Conservation (phyloP, 208 protist genomes). For the Porcisia deanei region DNA sequence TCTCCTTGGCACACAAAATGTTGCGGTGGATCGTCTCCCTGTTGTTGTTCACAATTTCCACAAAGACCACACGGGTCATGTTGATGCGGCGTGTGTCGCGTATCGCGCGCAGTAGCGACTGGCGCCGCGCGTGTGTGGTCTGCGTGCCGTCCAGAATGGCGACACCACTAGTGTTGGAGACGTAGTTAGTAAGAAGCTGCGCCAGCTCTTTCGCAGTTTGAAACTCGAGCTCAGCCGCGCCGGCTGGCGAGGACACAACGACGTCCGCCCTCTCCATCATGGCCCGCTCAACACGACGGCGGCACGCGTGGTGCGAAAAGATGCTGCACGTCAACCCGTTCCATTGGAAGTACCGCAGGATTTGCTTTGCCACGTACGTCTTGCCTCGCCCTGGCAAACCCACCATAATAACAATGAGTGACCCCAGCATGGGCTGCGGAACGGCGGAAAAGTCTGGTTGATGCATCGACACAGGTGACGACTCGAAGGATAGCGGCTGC, state of each 20-base stretch:
- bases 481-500: slow-evolving; percentile 22
- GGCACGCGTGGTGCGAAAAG: slow-evolving; percentile 72
- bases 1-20: slow-evolving; percentile 62
- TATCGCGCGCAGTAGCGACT: slow-evolving; percentile 69
- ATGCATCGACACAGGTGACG: slow-evolving; percentile 38
- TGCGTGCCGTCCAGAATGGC: slow-evolving; percentile 81
- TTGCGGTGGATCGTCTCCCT: slow-evolving; percentile 50
- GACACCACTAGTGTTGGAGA: slow-evolving; percentile 62
- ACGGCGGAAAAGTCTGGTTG: slow-evolving; percentile 73
- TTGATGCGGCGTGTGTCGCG: slow-evolving; percentile 64
- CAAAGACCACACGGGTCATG: slow-evolving; percentile 75
- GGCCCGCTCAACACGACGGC: slow-evolving; percentile 30
- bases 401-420: slow-evolving; percentile 91
- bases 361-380: slow-evolving; percentile 89
- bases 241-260: slow-evolving; percentile 16
- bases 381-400: slow-evolving; percentile 89
- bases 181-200: slow-evolving; percentile 66
- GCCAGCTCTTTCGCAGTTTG: slow-evolving; percentile 48
- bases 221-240: slow-evolving; percentile 43
- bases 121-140: slow-evolving; percentile 53
- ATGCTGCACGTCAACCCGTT: slow-evolving; percentile 79
- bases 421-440: slow-evolving; percentile 84
- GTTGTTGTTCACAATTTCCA: slow-evolving; percentile 79
- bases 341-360: slow-evolving; percentile 92
- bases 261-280: slow-evolving; percentile 11